These are phyloP conservation scores for Salicornia ramosissima DNA, from an alignment of 148 eudicot genomes.

Conservation along the genomic window DNA sequence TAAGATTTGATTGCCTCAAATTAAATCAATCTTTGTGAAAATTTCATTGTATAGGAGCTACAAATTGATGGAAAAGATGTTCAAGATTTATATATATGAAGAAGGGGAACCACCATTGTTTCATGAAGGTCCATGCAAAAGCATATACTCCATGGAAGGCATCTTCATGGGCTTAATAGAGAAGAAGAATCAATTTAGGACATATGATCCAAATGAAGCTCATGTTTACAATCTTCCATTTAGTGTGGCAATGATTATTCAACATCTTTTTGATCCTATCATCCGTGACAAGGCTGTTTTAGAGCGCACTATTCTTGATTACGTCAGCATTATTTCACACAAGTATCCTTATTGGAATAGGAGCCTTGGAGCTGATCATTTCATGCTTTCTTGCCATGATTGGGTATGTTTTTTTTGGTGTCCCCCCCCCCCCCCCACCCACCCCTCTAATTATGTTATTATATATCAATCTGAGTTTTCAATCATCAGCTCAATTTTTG, in stretches of 20 bases:
- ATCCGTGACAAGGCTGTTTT: slow-evolving; percentile 41
- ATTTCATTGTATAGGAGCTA: slow-evolving; percentile 42
- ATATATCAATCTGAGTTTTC: no score
- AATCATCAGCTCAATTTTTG: no score
- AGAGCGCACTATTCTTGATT: slow-evolving; percentile 46
- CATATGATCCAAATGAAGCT: slow-evolving; percentile 46
- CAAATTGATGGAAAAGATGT: slow-evolving; percentile 51
- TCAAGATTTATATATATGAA: slow-evolving; percentile 58
- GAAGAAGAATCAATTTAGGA: slow-evolving; percentile 28
- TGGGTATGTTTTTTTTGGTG: slow-evolving; percentile 63
- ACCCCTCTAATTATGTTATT: no score
- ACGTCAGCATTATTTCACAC: slow-evolving; percentile 40
- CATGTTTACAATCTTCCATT: slow-evolving; percentile 64
- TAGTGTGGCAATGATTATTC: slow-evolving; percentile 58
- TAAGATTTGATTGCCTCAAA: no score
- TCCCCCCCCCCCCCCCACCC: no score
- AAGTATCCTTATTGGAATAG: slow-evolving; percentile 67
- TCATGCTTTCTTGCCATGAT: slow-evolving; percentile 80
- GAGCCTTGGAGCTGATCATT: slow-evolving; percentile 70
- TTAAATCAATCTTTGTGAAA: no score
- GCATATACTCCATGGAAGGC: slow-evolving; percentile 69
- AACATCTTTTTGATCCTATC: slow-evolving; percentile 47
- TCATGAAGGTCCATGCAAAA: slow-evolving; percentile 54
- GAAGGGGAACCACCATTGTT: slow-evolving; percentile 78
- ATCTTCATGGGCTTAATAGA: slow-evolving; percentile 45